phyloP scores from a whole-genome alignment of 2,329 filamentous ascomycete species.

The Harringtonia lauricola region DNA sequence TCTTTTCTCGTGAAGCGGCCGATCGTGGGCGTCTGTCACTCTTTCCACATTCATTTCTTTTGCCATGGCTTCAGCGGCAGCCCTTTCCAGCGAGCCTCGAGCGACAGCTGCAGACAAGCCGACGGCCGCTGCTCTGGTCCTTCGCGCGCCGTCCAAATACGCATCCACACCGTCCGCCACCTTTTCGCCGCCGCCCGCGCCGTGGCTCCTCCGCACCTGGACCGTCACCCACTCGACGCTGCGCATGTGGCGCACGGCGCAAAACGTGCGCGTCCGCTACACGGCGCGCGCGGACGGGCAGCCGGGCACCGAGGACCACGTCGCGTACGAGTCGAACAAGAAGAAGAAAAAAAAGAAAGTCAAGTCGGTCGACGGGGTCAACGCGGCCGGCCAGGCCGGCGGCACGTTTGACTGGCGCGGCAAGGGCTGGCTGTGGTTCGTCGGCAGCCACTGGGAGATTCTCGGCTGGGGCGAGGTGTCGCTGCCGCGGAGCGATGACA shows the following conservation, averaged over 20 bases:
- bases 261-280: slow-evolving; percentile 75
- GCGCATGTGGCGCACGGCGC: slow-evolving; percentile 68
- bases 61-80: no score
- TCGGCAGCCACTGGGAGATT: slow-evolving; percentile 70
- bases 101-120: no score
- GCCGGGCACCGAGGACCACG: slow-evolving; percentile 52
- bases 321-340: slow-evolving; percentile 52
- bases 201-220: slow-evolving; percentile 59
- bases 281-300: slow-evolving; percentile 19
- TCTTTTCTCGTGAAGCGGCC: no score
- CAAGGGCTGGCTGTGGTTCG: slow-evolving; percentile 61
- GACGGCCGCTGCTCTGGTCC: slow-evolving; percentile 15
- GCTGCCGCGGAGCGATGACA: slow-evolving; percentile 12
- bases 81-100: no score
- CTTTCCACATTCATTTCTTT: no score
- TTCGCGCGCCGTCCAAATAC: slow-evolving; percentile 41
- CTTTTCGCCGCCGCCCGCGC: slow-evolving; percentile 35
- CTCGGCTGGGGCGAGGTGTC: slow-evolving; percentile 57
- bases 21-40: no score
- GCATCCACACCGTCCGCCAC: slow-evolving; percentile 14
- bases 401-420: slow-evolving; percentile 65
- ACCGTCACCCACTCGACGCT: slow-evolving; percentile 66
- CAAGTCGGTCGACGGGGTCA: slow-evolving; percentile 55
- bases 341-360: slow-evolving; percentile 27
- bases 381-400: slow-evolving; percentile 30